Conservation (phyloP, 2,329 filamentous ascomycete species). For the Cladobotryum mycophilum region DNA sequence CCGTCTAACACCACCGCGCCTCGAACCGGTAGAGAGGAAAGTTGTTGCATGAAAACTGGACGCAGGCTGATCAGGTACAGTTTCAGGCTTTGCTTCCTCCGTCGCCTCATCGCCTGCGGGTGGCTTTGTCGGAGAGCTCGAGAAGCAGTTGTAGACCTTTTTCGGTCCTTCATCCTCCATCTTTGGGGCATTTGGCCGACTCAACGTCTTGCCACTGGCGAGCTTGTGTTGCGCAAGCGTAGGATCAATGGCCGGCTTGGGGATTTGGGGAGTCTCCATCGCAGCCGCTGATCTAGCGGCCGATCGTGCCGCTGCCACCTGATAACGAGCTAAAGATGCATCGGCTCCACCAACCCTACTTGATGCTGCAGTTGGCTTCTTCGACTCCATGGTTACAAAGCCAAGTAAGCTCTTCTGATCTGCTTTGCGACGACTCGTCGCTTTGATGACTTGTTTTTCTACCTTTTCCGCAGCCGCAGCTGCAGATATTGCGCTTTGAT, state of each 20-base stretch:
- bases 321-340: constrained; percentile 20
- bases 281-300: constrained; percentile 11
- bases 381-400: constrained; percentile 29
- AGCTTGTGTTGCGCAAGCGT: constrained; percentile 36
- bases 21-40: constrained; percentile 32
- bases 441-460: constrained; percentile 12
- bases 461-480: constrained; percentile 15
- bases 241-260: constrained; percentile 22
- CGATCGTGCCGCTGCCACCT: constrained; percentile 19
- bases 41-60: constrained; percentile 49
- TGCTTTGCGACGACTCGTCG: constrained; percentile 26
- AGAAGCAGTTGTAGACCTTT: constrained; percentile 51
- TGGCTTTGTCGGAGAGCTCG: constrained; percentile 46
- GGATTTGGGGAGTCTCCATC: constrained; percentile 4
- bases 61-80: constrained; percentile 27
- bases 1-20: constrained; percentile 34
- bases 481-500: constrained; percentile 36
- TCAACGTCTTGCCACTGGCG: constrained; percentile 27
- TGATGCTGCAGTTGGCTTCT: constrained; percentile 9
- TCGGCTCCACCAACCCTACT: constrained; percentile 13
- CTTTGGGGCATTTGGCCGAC: constrained; percentile 26
- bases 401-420: constrained; percentile 39
- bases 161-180: constrained; percentile 23
- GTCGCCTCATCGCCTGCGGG: constrained; percentile 16
- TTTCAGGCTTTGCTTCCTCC: constrained; percentile 19